Base-by-base conservation (phyloP, 2,329 filamentous ascomycete genomes). In the Cladophialophora chaetospira region DNA sequence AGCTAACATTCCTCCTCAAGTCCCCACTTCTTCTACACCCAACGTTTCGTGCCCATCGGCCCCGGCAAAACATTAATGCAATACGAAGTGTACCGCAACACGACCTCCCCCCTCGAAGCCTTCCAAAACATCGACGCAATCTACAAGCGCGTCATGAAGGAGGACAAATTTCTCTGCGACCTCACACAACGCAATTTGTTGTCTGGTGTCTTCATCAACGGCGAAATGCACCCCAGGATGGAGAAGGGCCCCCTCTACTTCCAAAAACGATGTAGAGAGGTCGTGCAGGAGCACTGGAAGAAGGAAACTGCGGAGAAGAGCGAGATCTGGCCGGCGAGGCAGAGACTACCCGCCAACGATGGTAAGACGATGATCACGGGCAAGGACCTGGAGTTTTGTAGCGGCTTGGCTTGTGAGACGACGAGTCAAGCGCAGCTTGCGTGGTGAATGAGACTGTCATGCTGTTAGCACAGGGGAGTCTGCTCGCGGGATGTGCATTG, bases 41-140 rank as follows among this genome's bases (percentile, higher is more conserved):
- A 86, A 67, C 76, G 82, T 57, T 85, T 86, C 69, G 75, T 86
- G 11, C 84, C 84, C 10, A 77, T 72, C 45, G 73, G 75, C 2
- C 73, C 83, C 0, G 75, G 71, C 35, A 77, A 71, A 38, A 80
- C 79, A 2, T 72, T 74, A 36, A 86, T 87, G 80, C 75, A 76
- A 55, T 86, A 87, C 69, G 82, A 87, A 67, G 79, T 87, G 50
- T 87, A 78, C 75, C 77, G 83, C 58, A 83, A 86, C 76, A 83
- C 81, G 68, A 72, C 81, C 67, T 79, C 82, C 3, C 75, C 74
- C 19, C 80, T 85, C 8, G 79, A 80, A 25, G 79, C 84, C 59
- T 87, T 87, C 67, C 69, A 77, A 17, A 69, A 75, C 50, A 82
- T 86, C 69, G 79, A 77, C 68, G 70, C 79, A 40, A 82, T 86